Conservation (phyloP, 2,329 filamentous ascomycete species). For the Diplodia scrobiculata region DNA sequence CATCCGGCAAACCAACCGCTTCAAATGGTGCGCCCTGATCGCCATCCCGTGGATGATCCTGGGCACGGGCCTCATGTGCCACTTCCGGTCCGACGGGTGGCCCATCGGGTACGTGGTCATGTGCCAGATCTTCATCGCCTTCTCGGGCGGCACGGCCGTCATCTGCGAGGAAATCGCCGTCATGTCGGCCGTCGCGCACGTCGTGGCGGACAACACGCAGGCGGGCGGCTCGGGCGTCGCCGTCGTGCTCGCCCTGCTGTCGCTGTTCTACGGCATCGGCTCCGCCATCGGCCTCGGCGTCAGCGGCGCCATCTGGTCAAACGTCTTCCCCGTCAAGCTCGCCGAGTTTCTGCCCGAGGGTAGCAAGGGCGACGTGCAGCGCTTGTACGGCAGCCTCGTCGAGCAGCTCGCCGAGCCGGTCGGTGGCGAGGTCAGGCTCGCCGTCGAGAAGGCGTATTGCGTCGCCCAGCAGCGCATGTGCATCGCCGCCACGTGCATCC, state of each 20-base stretch:
- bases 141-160: constrained; percentile 39
- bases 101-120: constrained; percentile 40
- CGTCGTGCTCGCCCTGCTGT: constrained; percentile 62
- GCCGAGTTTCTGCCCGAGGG: constrained; percentile 37
- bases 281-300: constrained; percentile 49
- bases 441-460: constrained; percentile 39
- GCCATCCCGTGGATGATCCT: constrained; percentile 37
- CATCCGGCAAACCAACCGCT: constrained; percentile 30
- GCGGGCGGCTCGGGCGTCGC: constrained; percentile 53
- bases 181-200: constrained; percentile 45
- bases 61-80: constrained; percentile 40
- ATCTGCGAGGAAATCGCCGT: constrained; percentile 31
- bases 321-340: constrained; percentile 57
- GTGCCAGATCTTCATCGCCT: constrained; percentile 41
- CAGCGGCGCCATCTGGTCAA: constrained; percentile 64
- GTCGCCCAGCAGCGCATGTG: constrained; percentile 48
- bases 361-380: constrained; percentile 33
- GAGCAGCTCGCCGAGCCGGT: constrained; percentile 57
- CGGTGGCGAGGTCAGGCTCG: constrained; percentile 52
- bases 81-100: constrained; percentile 37
- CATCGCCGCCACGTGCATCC: constrained; percentile 41
- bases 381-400: constrained; percentile 55
- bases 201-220: constrained; percentile 35
- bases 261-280: constrained; percentile 61
- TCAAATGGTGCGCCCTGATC: constrained; percentile 32